Percentiles rank a stretch among this genome's conserved stretches.
Conservation (phyloP, 2,329 filamentous ascomycete species). For the Penicillium capsulatum region DNA sequence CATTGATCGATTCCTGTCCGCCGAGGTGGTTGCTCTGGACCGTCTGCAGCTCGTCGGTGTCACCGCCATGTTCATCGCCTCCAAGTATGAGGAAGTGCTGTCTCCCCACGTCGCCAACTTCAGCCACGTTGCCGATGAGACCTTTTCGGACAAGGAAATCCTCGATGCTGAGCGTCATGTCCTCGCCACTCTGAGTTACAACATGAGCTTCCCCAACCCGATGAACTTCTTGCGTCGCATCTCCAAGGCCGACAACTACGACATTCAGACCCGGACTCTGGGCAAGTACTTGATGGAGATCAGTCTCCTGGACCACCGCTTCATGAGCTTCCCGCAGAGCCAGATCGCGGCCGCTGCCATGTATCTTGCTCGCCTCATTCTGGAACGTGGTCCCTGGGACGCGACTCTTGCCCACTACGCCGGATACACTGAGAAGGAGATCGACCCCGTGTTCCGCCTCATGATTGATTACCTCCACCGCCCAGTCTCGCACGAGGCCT, state of each 20-base stretch:
- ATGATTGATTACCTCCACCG: conserved; percentile 96
- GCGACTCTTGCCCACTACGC: conserved; percentile 83
- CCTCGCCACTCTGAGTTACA: conserved; percentile 85
- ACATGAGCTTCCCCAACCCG: conserved; percentile 96
- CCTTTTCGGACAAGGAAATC: conserved; percentile 92
- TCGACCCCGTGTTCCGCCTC: conserved; percentile 83
- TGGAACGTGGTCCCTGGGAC: conserved; percentile 90
- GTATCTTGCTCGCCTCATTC: conserved; percentile 86
- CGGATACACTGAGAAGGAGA: conserved; percentile 88
- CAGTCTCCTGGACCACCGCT: conserved; percentile 87
- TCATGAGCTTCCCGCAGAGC: conserved; percentile 84
- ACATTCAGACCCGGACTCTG: conserved; percentile 93
- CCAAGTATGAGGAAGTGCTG: conserved; percentile 97
- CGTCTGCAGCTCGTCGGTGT: conserved; percentile 94
- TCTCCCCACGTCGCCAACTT: conserved; percentile 97
- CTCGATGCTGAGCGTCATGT: conserved; percentile 95
- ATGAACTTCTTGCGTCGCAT: conserved; percentile 99
- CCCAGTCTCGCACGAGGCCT: conserved; percentile 88
- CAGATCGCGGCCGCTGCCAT: conserved; percentile 89
- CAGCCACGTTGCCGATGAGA: conserved; percentile 92
- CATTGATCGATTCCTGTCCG: conserved; percentile 93
- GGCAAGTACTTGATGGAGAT: conserved; percentile 99
- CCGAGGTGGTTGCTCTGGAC: conserved; percentile 92
- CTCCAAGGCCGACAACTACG: conserved; percentile 98
- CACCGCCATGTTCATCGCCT: conserved; percentile 98